Conservation (phyloP, 2,329 filamentous ascomycete species). For the Leptographium procerum region DNA sequence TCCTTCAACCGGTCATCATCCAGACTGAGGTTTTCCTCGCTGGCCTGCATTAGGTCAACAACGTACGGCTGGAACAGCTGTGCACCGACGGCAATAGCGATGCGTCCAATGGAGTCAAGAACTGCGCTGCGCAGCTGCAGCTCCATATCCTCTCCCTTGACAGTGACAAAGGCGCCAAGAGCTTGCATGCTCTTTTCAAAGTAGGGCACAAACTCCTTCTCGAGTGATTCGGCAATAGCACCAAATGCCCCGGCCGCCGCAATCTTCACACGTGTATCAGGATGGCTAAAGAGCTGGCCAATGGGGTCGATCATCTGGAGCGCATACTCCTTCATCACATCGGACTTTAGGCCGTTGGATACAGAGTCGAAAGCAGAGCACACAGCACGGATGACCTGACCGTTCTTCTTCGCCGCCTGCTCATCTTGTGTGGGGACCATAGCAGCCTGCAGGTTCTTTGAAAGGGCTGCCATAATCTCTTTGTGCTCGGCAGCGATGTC, state of each 20-base stretch:
- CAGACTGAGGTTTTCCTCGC: slow-evolving; percentile 79
- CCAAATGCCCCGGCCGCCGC: slow-evolving; percentile 82
- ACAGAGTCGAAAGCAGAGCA: slow-evolving; percentile 87
- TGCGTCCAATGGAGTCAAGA: slow-evolving; percentile 86
- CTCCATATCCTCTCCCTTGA: slow-evolving; percentile 84
- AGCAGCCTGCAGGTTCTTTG: slow-evolving; percentile 81
- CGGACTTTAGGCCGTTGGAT: slow-evolving; percentile 71
- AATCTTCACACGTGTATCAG: slow-evolving; percentile 81
- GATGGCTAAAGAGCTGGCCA: slow-evolving; percentile 70
- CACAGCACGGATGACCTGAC: slow-evolving; percentile 78
- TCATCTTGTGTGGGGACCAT: slow-evolving; percentile 53
- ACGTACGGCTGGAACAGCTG: slow-evolving; percentile 86
- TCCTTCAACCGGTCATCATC: slow-evolving; percentile 87
- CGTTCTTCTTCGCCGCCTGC: slow-evolving; percentile 58
- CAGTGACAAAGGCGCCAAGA: slow-evolving; percentile 70
- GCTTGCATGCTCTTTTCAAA: slow-evolving; percentile 83
- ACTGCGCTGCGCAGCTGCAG: slow-evolving; percentile 82
- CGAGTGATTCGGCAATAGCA: slow-evolving; percentile 77
- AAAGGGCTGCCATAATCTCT: slow-evolving; percentile 68
- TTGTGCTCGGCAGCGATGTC: slow-evolving; percentile 81
- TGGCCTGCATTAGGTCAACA: slow-evolving; percentile 78
- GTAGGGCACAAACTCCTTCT: slow-evolving; percentile 77
- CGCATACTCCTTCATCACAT: slow-evolving; percentile 73
- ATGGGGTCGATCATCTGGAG: slow-evolving; percentile 74
- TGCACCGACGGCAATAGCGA: slow-evolving; percentile 77